Evolutionary conservation across 2,329 filamentous ascomycete genomes (phyloP), one percentile per base, ranked within the genome.

Genomic region (Whalleya microplaca): DNA sequence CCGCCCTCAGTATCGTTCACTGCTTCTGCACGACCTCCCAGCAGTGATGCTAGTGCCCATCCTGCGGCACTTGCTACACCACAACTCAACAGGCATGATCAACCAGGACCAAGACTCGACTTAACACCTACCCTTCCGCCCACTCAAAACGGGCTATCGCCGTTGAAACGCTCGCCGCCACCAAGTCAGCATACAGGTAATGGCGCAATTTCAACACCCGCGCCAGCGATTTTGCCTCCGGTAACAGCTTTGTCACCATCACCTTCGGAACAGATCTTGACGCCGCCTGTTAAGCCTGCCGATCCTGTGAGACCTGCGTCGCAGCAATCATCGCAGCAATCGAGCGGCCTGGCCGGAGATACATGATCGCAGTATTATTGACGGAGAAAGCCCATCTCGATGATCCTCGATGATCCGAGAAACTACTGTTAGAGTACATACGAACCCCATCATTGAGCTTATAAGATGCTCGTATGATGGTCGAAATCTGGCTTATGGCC

Each of bases 251-350:
- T 89, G 46, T 81, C 84, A 9, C 86, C 86, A 0, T 84, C 80
- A 42, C 80, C 82, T 2, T 79, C 78, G 14, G 76, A 81, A 54
- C 80, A 83, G 61, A 84, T 85, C 55, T 69, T 86, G 48, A 84
- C 82, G 16, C 85, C 86, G 21, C 86, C 85, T 1, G 76, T 84
- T 62, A 86, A 89, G 74, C 75, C 78, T 41, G 62, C 71, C 3
- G 75, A 78, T 48, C 68, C 69, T 45, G 53, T 62, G 10, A 65
- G 66, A 40, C 62, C 66, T 42, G 49, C 54, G 46, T 72, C n/a
- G n/a, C n/a, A n/a, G n/a, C n/a, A n/a, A n/a, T n/a, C n/a, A n/a
- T 27, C 66, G 51, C 64, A 63, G 7, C 66, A 66, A 21, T 68
- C 58, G 10, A 55, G 56, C 29, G 51, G 62, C 23, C 21, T 65